Percentiles rank a stretch among this genome's conserved stretches.
Conservation (phyloP, 495 filamentous ascomycete genomes). For the Penicillium manginii region DNA sequence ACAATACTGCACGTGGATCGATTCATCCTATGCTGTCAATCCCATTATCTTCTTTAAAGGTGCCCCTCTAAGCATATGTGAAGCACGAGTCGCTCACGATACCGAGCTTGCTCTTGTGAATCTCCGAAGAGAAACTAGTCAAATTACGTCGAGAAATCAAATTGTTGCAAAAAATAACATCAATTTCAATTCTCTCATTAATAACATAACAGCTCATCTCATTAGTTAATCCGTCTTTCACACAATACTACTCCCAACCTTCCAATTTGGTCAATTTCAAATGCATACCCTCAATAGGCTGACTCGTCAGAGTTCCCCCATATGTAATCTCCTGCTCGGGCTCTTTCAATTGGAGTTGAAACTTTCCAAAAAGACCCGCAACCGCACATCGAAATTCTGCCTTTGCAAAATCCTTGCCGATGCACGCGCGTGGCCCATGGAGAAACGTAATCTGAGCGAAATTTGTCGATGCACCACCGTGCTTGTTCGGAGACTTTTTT, state of each 20-base stretch:
- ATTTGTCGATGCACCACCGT: slow-evolving; percentile 48
- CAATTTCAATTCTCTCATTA: not conserved
- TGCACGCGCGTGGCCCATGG: slow-evolving; percentile 52
- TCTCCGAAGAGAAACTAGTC: not conserved
- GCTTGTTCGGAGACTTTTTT: slow-evolving; percentile 32
- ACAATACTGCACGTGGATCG: not conserved
- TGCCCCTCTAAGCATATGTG: not conserved
- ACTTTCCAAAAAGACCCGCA: slow-evolving; percentile 41
- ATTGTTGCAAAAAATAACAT: not conserved
- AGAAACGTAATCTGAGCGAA: slow-evolving; percentile 53
- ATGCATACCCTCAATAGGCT: slow-evolving; percentile 67
- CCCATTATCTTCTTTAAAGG: not conserved
- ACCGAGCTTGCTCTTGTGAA: not conserved
- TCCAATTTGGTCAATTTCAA: slow-evolving; percentile 61
- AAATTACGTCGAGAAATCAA: not conserved
- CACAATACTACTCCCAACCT: slow-evolving; percentile 56
- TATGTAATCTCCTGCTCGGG: slow-evolving; percentile 61
- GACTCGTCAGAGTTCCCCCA: slow-evolving; percentile 65
- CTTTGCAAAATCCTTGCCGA: slow-evolving; percentile 52
- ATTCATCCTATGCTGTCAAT: not conserved
- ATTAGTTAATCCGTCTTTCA: not conserved
- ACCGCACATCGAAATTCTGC: slow-evolving; percentile 43
- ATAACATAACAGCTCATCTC: not conserved
- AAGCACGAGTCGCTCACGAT: not conserved
- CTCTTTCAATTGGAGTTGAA: slow-evolving; percentile 59